These are phyloP conservation scores for Daldinia grandis DNA, from an alignment of 495 filamentous ascomycete species.

Conservation along the genomic window DNA sequence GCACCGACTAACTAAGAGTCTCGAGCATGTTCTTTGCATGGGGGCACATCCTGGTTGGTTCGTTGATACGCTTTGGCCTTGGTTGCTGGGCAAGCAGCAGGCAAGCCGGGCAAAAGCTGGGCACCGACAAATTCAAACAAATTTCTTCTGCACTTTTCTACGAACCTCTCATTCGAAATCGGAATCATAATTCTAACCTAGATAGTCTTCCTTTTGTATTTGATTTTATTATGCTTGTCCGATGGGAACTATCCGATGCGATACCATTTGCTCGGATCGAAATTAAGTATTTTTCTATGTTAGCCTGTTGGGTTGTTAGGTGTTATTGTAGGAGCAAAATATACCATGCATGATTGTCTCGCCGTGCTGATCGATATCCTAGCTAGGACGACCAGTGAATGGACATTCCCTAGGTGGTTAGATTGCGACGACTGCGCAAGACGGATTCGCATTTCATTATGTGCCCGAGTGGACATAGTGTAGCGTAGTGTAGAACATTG, in stretches of 20 bases:
- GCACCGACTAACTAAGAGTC: constrained; percentile 32
- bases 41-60: constrained; percentile 18
- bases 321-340: constrained; percentile 7
- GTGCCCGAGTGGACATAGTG: constrained; percentile 10
- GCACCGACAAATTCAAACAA: constrained; percentile 13
- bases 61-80: constrained; percentile 34
- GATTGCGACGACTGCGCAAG: constrained; percentile 18
- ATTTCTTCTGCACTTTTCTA: constrained; percentile 21
- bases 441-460: constrained; percentile 19
- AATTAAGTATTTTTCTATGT: neutral
- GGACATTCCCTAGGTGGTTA: constrained; percentile 41
- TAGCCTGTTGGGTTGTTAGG: neutral
- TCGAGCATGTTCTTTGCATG: constrained; percentile 39
- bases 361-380: constrained; percentile 39
- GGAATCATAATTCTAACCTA: constrained; percentile 5
- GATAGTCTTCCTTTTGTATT: too few species aligned
- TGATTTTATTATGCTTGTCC: neutral
- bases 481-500: constrained; percentile 1
- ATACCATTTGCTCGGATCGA: constrained; percentile 23
- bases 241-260: neutral
- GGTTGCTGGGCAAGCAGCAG: constrained; percentile 25
- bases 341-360: constrained; percentile 30
- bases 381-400: constrained; percentile 29
- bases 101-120: neutral
- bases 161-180: constrained; percentile 5